Base-by-base conservation (phyloP, 805 yeast genomes). In the Nakazawaea ernobii region DNA sequence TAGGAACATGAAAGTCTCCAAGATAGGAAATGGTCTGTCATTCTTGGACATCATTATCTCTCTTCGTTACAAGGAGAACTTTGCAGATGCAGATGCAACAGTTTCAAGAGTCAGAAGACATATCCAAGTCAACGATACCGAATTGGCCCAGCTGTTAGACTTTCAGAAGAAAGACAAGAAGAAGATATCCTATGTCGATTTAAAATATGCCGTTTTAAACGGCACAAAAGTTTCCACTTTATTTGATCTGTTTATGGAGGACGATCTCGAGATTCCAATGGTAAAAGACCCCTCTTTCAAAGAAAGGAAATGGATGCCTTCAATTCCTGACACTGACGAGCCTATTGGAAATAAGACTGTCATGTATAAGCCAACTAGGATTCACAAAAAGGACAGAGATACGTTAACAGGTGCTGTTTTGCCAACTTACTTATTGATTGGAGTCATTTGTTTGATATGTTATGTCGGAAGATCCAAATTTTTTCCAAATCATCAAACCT, bases 351-450 rank as follows among this genome's bases (percentile, higher is more conserved):
- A 26, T 24, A 32, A 44, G 14, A 39, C 44, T 33, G 30, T 39
- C 2, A 35, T 27, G 39, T 46, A 40, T 37, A 46, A 13, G 8
- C 49, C 49, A 8, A 11, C 45, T 10, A 13, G 30, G 8, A 6
- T 17, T 29, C 49, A 46, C 24, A 35, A 27, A 26, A n/a, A 39
- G 17, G 24, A n/a, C 14, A 40, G 30, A 14, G 29, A 13, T 14
- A 35, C 32, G 5, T 47, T 47, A 36, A 33, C 35, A 13, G 29
- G 49, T n/a, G 46, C 36, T 8, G 40, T 47, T 6, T 32, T 47
- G n/a, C 46, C 49, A 14, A 33, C 28, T 10, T 47, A 47, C 15
- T 2, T 47, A 6, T 2, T 47, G 15, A 33, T 42, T 42, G 40
- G 35, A 4, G 11, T 32, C 4, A 7, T 42, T 6, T n/a, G 33